Conservation (phyloP, 2,329 filamentous ascomycete species). For the Onygena corvina region DNA sequence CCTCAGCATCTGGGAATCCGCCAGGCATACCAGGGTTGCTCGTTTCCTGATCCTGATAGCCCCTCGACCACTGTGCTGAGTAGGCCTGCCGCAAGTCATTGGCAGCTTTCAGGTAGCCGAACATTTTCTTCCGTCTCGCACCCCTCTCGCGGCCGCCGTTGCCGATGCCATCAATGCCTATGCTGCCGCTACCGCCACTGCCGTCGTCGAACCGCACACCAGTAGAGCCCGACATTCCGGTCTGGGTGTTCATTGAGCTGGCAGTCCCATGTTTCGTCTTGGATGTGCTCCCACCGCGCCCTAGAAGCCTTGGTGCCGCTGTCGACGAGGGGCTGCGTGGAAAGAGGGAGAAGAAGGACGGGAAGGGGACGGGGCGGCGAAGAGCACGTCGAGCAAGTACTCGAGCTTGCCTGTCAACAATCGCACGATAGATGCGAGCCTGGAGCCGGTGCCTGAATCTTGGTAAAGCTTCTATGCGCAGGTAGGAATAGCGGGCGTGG, state of each 20-base stretch:
- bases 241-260: constrained; percentile 1
- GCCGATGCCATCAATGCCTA: constrained; percentile 24
- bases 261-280: constrained; percentile 13
- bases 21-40: constrained; percentile 50
- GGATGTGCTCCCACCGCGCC: not conserved
- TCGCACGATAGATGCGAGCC: constrained; percentile 61
- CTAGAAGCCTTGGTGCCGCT: not conserved
- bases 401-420: constrained; percentile 52
- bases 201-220: constrained; percentile 4
- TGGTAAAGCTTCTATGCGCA: constrained; percentile 65
- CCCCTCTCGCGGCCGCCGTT: constrained; percentile 46
- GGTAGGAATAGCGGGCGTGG: constrained; percentile 52
- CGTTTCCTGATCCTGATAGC: constrained; percentile 35
- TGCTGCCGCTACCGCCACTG: constrained; percentile 18
- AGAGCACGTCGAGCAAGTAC: constrained; percentile 39
- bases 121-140: constrained; percentile 64
- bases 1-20: constrained; percentile 73
- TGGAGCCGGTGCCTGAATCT: constrained; percentile 59
- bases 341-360: not conserved
- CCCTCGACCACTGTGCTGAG: constrained; percentile 43
- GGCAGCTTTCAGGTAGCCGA: constrained; percentile 57
- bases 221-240: not conserved
- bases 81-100: constrained; percentile 61
- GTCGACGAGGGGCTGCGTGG: not conserved
- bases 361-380: constrained; percentile 36